Evolutionary conservation across 176 grass and related monocot genomes (phyloP), one percentile per base, ranked within the genome.

Genomic region (Cenchrus purpureus): DNA sequence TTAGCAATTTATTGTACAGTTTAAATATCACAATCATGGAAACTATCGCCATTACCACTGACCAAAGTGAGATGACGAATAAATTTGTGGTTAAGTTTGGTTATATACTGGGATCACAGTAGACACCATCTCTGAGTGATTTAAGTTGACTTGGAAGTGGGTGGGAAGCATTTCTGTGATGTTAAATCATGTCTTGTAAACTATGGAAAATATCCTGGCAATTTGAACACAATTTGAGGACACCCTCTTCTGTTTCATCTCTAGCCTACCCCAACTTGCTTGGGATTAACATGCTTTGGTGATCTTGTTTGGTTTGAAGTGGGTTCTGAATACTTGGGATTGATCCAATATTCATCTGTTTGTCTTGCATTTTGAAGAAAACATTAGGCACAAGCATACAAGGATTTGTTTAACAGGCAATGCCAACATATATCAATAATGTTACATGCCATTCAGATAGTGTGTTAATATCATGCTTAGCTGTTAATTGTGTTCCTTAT

Each of bases 281-380:
- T 71, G 19, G 1, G 43, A 71, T 71, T 12, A 48, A 13, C 12
- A 71, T 43, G 42, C 68, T 13, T 71, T 48, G 43, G 12, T 13
- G 57, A 11, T 54, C 31, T 75, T 58, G 34, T 15, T 65, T 57
- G 48, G 22, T 55, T 65, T 37, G 48, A 22, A 42, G 40, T 65
- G 34, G 68, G 73, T 48, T 52, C 37, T 84, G 37, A 64, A 14
- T 64, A 46, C 42, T 58, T 55, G 10, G 16, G 6, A 3, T 72
- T 84, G 34, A 88, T 64, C n/a, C n/a, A n/a, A 16, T 75, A 43
- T 37, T 37, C 45, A 71, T 74, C 32, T 45, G 14, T 66, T 12
- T 19, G 8, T 45, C n/a, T 88, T 57, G 45, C 6, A 52, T 63
- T 65, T 57, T 4, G 15, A 17, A 61, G 25, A 48, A 25, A n/a